These are phyloP conservation scores for Xylariaceae sp. DNA, from an alignment of 2,329 filamentous ascomycete species.

Conservation along the genomic window DNA sequence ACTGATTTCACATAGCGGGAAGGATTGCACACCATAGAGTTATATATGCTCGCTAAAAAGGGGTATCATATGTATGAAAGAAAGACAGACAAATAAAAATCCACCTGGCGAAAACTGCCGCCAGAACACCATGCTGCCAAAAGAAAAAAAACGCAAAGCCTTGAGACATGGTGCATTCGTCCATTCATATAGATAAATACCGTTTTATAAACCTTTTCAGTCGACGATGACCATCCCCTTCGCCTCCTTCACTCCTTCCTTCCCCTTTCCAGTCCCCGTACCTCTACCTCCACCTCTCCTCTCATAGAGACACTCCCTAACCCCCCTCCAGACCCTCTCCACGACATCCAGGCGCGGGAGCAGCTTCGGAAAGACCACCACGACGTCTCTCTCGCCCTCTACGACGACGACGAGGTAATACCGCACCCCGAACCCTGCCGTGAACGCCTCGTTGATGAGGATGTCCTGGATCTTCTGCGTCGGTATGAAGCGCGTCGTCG, in stretches of 20 bases:
- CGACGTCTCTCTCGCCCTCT: conserved; percentile 77
- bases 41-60: conserved; percentile 2
- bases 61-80: conserved; percentile 12
- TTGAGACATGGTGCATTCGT: too few species aligned
- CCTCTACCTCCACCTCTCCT: conserved; percentile 26
- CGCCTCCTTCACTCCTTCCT: too few species aligned
- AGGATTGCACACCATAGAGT: too few species aligned
- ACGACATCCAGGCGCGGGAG: conserved; percentile 69
- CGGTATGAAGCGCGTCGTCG: conserved; percentile 63
- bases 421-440: conserved; percentile 80
- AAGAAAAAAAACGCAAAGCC: too few species aligned
- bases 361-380: conserved; percentile 88
- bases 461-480: conserved; percentile 90
- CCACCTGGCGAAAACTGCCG: neutral
- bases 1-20: conserved; percentile 1
- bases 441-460: conserved; percentile 91
- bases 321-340: conserved; percentile 86
- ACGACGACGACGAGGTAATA: conserved; percentile 90
- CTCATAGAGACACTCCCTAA: conserved; percentile 76
- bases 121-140: conserved; percentile 2
- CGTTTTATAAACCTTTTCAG: too few species aligned
- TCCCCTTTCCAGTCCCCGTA: conserved; percentile 2
- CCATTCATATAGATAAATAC: too few species aligned
- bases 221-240: too few species aligned
- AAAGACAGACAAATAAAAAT: conserved; percentile 1